phyloP scores from a whole-genome alignment of 129 eudicot genomes.

The Calendula officinalis region DNA sequence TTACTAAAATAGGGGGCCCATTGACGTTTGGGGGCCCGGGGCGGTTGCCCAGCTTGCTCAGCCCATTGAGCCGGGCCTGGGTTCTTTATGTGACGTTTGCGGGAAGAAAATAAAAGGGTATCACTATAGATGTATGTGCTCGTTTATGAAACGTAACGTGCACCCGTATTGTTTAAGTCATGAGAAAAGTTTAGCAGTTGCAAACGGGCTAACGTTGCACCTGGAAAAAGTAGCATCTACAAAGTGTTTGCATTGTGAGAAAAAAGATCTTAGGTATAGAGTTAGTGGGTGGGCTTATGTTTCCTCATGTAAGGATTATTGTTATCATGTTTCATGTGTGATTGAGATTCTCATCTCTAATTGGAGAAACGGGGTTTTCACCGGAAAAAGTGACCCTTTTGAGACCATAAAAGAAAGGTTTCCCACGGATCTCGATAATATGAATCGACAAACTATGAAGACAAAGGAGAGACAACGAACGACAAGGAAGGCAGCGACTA shows the following conservation, averaged over 20 bases:
- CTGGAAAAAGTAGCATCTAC: neutral
- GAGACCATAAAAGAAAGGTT: neutral
- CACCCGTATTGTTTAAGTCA: slow-evolving; percentile 9
- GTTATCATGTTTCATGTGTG: slow-evolving; percentile 5
- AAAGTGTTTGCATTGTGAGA: neutral
- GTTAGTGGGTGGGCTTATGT: slow-evolving; percentile 18
- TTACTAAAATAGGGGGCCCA: too few species aligned
- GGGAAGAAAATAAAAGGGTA: neutral
- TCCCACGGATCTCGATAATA: neutral
- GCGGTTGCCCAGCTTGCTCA: too few species aligned
- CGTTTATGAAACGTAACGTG: neutral
- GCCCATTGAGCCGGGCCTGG: too few species aligned
- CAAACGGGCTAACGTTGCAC: neutral
- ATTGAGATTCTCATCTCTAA: neutral
- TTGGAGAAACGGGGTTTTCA: neutral
- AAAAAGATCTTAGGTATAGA: neutral
- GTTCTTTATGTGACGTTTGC: slow-evolving; percentile 4
- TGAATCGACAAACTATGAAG: neutral
- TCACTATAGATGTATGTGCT: slow-evolving; percentile 12
- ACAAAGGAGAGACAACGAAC: neutral
- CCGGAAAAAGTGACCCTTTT: slow-evolving; percentile 11
- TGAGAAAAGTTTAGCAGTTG: neutral
- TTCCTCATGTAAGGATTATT: neutral
- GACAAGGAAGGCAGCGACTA: neutral
- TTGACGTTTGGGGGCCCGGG: too few species aligned